Evolutionary conservation across 2,329 filamentous ascomycete genomes (phyloP).

Genomic region (Pseudogymnoascus sp.): DNA sequence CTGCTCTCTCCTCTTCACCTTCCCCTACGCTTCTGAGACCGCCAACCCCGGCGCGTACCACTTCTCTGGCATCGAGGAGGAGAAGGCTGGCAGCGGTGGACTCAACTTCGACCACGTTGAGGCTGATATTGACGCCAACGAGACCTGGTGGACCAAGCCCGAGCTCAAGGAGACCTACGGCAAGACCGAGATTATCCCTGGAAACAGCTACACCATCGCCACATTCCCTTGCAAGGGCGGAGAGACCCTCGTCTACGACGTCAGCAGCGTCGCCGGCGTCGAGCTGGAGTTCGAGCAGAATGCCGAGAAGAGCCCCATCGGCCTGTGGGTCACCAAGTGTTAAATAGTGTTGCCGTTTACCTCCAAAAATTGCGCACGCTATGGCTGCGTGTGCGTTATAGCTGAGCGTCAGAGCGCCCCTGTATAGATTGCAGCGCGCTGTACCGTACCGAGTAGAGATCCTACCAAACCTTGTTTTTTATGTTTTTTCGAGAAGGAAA

Average conservation of each 20-base stretch:
- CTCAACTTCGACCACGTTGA: slow-evolving; percentile 22
- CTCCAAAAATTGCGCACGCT: background rate
- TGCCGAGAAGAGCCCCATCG: slow-evolving; percentile 19
- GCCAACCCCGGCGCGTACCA: slow-evolving; percentile 19
- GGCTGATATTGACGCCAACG: slow-evolving; percentile 16
- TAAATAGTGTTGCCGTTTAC: background rate
- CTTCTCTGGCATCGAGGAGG: slow-evolving; percentile 25
- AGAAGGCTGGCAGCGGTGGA: slow-evolving; percentile 21
- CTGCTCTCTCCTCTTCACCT: slow-evolving; percentile 27
- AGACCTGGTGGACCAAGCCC: slow-evolving; percentile 18
- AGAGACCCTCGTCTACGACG: slow-evolving; percentile 16
- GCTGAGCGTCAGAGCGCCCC: background rate
- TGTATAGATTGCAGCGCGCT: slow-evolving; percentile 4
- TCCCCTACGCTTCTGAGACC: slow-evolving; percentile 22
- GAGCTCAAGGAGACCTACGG: slow-evolving; percentile 21
- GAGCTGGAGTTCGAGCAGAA: slow-evolving; percentile 26
- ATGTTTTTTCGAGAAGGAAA: background rate
- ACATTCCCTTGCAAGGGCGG: slow-evolving; percentile 22
- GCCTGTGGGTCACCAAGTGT: slow-evolving; percentile 17
- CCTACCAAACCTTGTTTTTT: background rate
- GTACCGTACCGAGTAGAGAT: background rate
- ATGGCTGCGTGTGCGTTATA: background rate
- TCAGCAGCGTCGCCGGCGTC: slow-evolving; percentile 19
- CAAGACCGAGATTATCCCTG: slow-evolving; percentile 24
- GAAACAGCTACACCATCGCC: slow-evolving; percentile 24